Conservation (phyloP, 169 alveolate genomes). For the Cryptosporidium parvum region DNA sequence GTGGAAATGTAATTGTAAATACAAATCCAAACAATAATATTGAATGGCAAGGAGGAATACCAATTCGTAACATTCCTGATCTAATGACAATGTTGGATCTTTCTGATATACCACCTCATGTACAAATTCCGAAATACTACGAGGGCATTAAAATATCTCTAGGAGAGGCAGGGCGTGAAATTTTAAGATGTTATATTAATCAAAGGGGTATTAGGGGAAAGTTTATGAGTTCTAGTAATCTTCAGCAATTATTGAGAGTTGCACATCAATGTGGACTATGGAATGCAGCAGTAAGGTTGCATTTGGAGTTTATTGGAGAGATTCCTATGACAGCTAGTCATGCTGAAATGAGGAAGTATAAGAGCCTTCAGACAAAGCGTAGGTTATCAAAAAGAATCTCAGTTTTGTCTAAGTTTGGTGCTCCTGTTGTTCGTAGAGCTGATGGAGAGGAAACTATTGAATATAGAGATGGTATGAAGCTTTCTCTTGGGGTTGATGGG, state of each 20-base stretch:
- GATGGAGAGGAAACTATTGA: slow-evolving; percentile 76
- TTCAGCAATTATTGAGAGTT: slow-evolving; percentile 68
- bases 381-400: slow-evolving; percentile 72
- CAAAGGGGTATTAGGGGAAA: slow-evolving; percentile 72
- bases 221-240: slow-evolving; percentile 72
- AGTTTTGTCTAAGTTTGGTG: slow-evolving; percentile 73
- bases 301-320: slow-evolving; percentile 74
- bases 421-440: slow-evolving; percentile 76
- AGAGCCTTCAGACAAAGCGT: slow-evolving; percentile 69
- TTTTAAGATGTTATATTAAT: slow-evolving; percentile 61
- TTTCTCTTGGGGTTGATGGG: slow-evolving; percentile 76
- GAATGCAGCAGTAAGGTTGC: slow-evolving; percentile 75
- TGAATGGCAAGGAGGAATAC: slow-evolving; percentile 75
- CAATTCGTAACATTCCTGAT: slow-evolving; percentile 67
- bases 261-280: slow-evolving; percentile 76
- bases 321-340: slow-evolving; percentile 77
- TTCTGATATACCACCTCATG: slow-evolving; percentile 75
- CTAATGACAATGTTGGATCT: slow-evolving; percentile 73
- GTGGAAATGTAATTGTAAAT: slow-evolving; percentile 39
- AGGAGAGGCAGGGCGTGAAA: slow-evolving; percentile 75
- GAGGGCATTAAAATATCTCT: slow-evolving; percentile 70
- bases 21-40: slow-evolving; percentile 24
- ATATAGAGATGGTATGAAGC: slow-evolving; percentile 75
- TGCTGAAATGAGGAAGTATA: slow-evolving; percentile 75
- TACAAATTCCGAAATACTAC: slow-evolving; percentile 67